Percentiles rank a stretch among this genome's conserved stretches.
These are phyloP conservation scores for Aspergillus floridensis DNA, from an alignment of 2,329 filamentous ascomycete species.

Conservation along the genomic window DNA sequence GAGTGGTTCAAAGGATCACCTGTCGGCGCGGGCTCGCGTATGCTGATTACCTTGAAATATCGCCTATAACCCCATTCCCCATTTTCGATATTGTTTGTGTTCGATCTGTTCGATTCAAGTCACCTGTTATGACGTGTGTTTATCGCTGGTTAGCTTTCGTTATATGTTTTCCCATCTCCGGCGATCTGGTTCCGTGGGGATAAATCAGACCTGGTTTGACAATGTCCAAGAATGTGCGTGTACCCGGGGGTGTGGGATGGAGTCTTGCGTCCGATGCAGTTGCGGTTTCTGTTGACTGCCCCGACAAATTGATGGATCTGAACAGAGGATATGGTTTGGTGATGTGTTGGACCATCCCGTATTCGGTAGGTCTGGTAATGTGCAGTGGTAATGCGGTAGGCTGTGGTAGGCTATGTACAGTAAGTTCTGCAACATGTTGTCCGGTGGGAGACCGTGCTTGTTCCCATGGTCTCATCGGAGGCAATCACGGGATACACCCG, in stretches of 20 bases:
- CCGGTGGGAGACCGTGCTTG: too few species aligned
- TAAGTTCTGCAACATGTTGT: background rate
- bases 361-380: background rate
- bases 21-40: slow-evolving; percentile 6
- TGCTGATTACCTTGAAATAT: slow-evolving; percentile 2
- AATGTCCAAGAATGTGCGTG: background rate
- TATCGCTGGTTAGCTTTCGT: slow-evolving; percentile 4
- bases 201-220: slow-evolving; percentile 8
- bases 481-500: too few species aligned
- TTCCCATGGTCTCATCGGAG: too few species aligned
- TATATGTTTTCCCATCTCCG: slow-evolving; percentile 8
- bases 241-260: background rate
- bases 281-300: background rate
- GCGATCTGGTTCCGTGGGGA: slow-evolving; percentile 12
- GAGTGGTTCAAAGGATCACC: slow-evolving; percentile 1
- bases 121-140: slow-evolving; percentile 5
- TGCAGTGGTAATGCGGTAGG: too few species aligned
- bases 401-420: background rate
- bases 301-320: background rate
- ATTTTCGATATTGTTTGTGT: slow-evolving; percentile 5
- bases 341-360: background rate
- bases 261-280: background rate
- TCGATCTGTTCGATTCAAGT: background rate
- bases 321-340: background rate
- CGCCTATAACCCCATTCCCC: background rate